Conservation (phyloP, 768 basidiomycete genomes). For the Xerocomellus amylosporus region DNA sequence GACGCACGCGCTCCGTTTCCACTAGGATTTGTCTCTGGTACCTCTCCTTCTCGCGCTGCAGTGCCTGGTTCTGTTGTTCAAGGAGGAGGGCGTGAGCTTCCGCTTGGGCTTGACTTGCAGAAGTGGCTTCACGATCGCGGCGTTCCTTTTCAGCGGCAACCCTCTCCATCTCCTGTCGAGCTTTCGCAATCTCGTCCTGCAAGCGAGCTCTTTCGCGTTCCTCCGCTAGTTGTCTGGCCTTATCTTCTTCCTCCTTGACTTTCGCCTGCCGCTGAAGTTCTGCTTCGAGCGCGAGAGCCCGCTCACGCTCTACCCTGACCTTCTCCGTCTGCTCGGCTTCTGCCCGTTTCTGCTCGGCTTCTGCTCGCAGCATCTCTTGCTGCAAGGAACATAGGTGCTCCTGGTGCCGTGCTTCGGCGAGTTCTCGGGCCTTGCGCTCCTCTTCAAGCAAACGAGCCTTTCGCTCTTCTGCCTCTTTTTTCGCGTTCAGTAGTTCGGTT, state of each 20-base stretch:
- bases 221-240: constrained; percentile 18
- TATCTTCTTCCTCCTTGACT: constrained; percentile 27
- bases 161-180: constrained; percentile 26
- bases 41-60: constrained; percentile 26
- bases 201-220: constrained; percentile 29
- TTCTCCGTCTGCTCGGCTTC: constrained; percentile 28
- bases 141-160: constrained; percentile 24
- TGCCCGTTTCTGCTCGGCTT: constrained; percentile 20
- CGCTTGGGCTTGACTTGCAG: constrained; percentile 25
- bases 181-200: constrained; percentile 28
- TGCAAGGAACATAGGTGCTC: constrained; percentile 29
- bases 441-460: constrained; percentile 31
- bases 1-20: constrained; percentile 27
- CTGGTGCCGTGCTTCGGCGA: constrained; percentile 29
- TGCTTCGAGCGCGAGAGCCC: constrained; percentile 28
- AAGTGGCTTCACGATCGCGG: constrained; percentile 24
- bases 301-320: constrained; percentile 28
- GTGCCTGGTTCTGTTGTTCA: constrained; percentile 21
- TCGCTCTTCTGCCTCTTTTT: constrained; percentile 28
- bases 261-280: constrained; percentile 29
- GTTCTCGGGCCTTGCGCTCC: constrained; percentile 28
- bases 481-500: constrained; percentile 24
- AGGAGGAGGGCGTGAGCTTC: constrained; percentile 24
- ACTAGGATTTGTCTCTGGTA: constrained; percentile 24
- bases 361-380: constrained; percentile 26